Evolutionary conservation across 192 early-diverging fungal species (phyloP).

Genomic region (Allomyces macrogynus): DNA sequence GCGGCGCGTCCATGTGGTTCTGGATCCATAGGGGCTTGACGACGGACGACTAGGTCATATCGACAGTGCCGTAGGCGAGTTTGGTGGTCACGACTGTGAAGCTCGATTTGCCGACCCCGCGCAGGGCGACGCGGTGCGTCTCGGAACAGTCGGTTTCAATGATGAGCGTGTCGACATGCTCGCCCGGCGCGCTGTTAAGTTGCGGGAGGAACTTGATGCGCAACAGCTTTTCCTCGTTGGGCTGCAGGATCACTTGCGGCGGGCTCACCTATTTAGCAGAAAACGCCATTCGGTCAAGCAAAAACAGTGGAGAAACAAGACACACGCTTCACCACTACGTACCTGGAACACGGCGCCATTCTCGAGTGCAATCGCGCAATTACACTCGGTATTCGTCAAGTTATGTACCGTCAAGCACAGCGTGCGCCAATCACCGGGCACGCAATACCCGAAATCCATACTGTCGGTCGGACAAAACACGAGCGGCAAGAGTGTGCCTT

Average conservation of each 20-base stretch:
- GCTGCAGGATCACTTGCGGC: conserved; percentile 15
- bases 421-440: not conserved
- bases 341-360: no score
- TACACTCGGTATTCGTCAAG: not conserved
- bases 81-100: conserved; percentile 18
- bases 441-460: not conserved
- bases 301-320: not conserved
- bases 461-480: not conserved
- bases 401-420: not conserved
- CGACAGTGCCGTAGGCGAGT: conserved; percentile 31
- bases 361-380: not conserved
- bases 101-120: conserved; percentile 10
- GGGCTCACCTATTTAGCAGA: not conserved
- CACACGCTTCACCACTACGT: no score
- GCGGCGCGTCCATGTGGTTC: conserved; percentile 2
- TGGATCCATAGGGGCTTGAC: conserved; percentile 13
- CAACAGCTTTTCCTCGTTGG: conserved; percentile 21
- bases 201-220: conserved; percentile 16
- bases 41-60: conserved; percentile 22
- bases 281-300: not conserved
- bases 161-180: conserved; percentile 12
- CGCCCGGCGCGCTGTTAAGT: conserved; percentile 1
- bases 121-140: conserved; percentile 9
- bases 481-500: not conserved
- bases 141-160: conserved; percentile 23